phyloP scores from a whole-genome alignment of 225 moss, liverwort and hornwort species.

The Climacium dendroides region DNA sequence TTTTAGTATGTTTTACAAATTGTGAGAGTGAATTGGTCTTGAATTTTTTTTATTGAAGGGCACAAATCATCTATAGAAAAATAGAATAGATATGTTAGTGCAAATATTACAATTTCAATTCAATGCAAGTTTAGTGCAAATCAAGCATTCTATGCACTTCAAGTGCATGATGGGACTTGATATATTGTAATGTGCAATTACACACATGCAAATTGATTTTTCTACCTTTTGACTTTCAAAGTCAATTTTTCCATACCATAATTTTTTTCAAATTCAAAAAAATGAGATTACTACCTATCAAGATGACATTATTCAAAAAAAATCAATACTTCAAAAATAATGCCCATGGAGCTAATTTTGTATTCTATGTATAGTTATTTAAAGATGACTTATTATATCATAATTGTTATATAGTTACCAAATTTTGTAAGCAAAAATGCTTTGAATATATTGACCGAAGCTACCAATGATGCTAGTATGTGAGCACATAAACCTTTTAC shows the following conservation, averaged over 20 bases:
- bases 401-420: not conserved
- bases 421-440: not conserved
- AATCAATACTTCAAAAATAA: not conserved
- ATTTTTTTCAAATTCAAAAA: not conserved
- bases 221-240: not conserved
- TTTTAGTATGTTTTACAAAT: not conserved
- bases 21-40: accelerated
- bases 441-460: not conserved
- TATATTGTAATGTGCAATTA: accelerated
- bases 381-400: not conserved
- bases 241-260: not conserved
- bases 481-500: too few relatives aligned
- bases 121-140: not conserved
- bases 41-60: not conserved
- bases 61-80: not conserved
- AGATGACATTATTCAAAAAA: not conserved
- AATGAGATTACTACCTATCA: not conserved
- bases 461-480: too few relatives aligned
- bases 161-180: not conserved
- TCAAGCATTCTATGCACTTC: not conserved
- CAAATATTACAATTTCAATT: not conserved
- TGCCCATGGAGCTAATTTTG: not conserved
- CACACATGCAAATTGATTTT: accelerated
- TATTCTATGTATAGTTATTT: not conserved
- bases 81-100: too few relatives aligned